These are phyloP conservation scores for Neocucurbitaria cava DNA, from an alignment of 2,329 filamentous ascomycete species.

Conservation along the genomic window DNA sequence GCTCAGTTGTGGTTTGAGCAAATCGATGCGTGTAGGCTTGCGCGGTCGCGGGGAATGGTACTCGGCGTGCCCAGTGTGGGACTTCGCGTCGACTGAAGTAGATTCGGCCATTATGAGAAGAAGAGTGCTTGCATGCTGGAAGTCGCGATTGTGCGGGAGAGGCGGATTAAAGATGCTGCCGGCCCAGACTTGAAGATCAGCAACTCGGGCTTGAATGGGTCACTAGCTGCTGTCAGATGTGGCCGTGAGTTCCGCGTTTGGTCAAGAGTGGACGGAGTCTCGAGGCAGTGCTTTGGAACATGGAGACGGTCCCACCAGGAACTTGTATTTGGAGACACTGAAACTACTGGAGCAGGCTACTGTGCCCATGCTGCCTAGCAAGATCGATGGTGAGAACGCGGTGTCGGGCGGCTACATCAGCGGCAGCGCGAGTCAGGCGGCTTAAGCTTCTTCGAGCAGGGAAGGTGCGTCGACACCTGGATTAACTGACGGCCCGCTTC, in stretches of 20 bases:
- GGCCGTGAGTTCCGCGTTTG: constrained; percentile 15
- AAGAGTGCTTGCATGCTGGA: constrained; percentile 28
- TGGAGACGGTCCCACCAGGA: not conserved
- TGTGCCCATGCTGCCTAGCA: not conserved
- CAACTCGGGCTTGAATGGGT: constrained; percentile 26
- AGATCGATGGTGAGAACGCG: not conserved
- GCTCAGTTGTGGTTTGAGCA: constrained; percentile 44
- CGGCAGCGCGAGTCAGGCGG: constrained; percentile 20
- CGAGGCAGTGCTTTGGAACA: not conserved
- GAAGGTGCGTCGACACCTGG: constrained; percentile 20
- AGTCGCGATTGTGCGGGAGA: constrained; percentile 11
- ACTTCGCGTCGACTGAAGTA: constrained; percentile 33
- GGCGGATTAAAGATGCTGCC: constrained; percentile 29
- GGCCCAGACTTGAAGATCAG: constrained; percentile 38
- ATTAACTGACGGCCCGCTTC: constrained; percentile 30
- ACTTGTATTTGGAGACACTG: not conserved
- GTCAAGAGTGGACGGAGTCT: constrained; percentile 2
- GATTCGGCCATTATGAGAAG: constrained; percentile 42
- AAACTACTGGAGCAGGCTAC: not conserved
- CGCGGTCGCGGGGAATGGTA: constrained; percentile 45
- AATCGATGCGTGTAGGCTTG: constrained; percentile 43
- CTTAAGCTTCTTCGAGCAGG: not conserved
- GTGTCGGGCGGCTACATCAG: constrained; percentile 14
- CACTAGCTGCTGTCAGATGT: constrained; percentile 26
- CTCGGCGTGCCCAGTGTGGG: constrained; percentile 33